Conservation (phyloP, 2,329 filamentous ascomycete species). For the Penicillium psychrosexuale region DNA sequence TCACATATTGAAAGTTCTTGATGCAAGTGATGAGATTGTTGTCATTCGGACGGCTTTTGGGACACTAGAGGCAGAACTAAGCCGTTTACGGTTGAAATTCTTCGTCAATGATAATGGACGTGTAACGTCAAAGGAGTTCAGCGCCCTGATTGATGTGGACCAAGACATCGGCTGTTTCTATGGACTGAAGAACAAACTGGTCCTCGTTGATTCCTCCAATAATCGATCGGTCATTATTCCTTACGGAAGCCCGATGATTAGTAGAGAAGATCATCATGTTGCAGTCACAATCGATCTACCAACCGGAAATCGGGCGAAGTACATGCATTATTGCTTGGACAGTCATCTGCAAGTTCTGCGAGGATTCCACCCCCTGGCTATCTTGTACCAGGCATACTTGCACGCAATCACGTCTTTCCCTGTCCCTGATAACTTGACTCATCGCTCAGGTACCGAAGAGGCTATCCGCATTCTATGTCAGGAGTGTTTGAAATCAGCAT, state of each 20-base stretch:
- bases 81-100: not conserved
- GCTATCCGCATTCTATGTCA: not conserved
- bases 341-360: not conserved
- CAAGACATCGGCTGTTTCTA: not conserved
- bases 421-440: not conserved
- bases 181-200: not conserved
- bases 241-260: not conserved
- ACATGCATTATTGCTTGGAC: not conserved
- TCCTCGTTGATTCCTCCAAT: not conserved
- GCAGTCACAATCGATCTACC: not conserved
- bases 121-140: not conserved
- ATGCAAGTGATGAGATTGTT: not conserved
- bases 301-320: not conserved
- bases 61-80: not conserved
- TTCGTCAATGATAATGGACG: not conserved
- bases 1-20: not conserved
- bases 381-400: not conserved
- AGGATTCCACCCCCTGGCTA: not conserved
- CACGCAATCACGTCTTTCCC: not conserved
- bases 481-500: not conserved
- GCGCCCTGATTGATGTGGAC: not conserved
- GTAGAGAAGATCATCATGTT: not conserved
- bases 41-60: not conserved
- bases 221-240: not conserved
- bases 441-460: not conserved